Evolutionary conservation across 73 alveolate species (phyloP).

Genomic region (Uronychia setigera): DNA sequence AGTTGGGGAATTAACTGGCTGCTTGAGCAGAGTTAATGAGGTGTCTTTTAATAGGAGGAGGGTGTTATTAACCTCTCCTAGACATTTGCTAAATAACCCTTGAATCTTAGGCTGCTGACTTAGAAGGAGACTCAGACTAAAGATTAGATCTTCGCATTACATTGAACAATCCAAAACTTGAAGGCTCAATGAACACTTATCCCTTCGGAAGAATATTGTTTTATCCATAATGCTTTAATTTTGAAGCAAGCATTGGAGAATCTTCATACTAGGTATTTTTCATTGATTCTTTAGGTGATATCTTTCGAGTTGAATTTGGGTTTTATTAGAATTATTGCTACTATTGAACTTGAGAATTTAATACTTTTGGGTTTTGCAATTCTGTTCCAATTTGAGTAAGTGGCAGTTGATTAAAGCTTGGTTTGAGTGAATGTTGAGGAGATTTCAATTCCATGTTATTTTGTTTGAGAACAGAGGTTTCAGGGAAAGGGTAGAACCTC

Average conservation of each 20-base stretch:
- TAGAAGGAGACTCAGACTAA: background rate
- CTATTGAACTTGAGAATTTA: background rate
- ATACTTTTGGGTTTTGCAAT: background rate
- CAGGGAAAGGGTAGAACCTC: background rate
- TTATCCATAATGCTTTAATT: background rate
- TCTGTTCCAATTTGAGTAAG: background rate
- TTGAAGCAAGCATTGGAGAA: background rate
- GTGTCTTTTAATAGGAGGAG: background rate
- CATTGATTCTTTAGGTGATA: background rate
- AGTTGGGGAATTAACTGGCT: background rate
- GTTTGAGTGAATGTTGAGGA: background rate
- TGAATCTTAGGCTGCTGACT: background rate
- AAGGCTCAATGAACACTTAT: background rate
- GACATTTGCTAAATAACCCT: background rate
- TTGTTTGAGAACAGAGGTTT: background rate
- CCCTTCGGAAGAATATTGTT: too few species aligned
- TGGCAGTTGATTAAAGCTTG: background rate
- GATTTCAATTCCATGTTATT: background rate
- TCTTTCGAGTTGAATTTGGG: background rate
- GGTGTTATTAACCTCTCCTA: background rate
- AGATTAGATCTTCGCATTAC: background rate
- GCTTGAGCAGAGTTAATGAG: too few species aligned
- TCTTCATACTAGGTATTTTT: background rate
- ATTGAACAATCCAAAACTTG: background rate
- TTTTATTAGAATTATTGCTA: background rate